Evolutionary conservation across 1,284 basidiomycete species (phyloP).

Genomic region (Pseudozyma tsukubaensis): DNA sequence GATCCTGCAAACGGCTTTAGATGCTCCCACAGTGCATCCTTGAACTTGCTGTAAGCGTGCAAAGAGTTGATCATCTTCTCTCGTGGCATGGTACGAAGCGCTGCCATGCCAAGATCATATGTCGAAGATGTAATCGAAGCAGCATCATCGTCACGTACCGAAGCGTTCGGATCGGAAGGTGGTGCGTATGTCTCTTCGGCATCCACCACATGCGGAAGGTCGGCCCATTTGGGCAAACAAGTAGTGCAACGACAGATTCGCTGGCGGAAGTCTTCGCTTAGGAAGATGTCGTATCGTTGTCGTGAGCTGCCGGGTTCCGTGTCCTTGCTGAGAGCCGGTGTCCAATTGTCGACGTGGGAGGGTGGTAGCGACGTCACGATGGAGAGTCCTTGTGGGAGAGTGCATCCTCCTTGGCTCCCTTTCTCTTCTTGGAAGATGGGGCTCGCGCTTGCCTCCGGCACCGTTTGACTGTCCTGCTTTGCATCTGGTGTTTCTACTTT

Average conservation of each 20-base stretch:
- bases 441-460: background rate
- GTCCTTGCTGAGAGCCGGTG: slow-evolving; percentile 29
- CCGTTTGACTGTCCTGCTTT: background rate
- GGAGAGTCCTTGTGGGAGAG: slow-evolving; percentile 19
- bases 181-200: slow-evolving; percentile 69
- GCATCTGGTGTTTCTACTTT: slow-evolving; percentile 9
- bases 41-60: slow-evolving; percentile 66
- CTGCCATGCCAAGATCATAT: slow-evolving; percentile 69
- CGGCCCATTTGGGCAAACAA: slow-evolving; percentile 46
- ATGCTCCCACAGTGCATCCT: slow-evolving; percentile 68
- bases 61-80: slow-evolving; percentile 69
- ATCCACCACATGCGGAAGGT: slow-evolving; percentile 66
- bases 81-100: slow-evolving; percentile 68
- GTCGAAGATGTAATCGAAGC: slow-evolving; percentile 60
- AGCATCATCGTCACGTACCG: slow-evolving; percentile 52
- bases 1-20: slow-evolving; percentile 68
- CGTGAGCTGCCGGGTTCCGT: background rate
- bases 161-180: slow-evolving; percentile 49
- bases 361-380: slow-evolving; percentile 15
- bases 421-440: background rate
- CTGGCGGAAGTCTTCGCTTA: slow-evolving; percentile 66
- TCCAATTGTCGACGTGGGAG: slow-evolving; percentile 38
- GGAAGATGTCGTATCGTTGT: slow-evolving; percentile 61
- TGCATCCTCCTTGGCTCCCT: slow-evolving; percentile 8
- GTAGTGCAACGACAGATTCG: slow-evolving; percentile 67